A percentile compares a stretch with the other conserved stretches of the same genome.
phyloP scores from a whole-genome alignment of 345 rosid genomes.

The Euphorbia peplus region DNA sequence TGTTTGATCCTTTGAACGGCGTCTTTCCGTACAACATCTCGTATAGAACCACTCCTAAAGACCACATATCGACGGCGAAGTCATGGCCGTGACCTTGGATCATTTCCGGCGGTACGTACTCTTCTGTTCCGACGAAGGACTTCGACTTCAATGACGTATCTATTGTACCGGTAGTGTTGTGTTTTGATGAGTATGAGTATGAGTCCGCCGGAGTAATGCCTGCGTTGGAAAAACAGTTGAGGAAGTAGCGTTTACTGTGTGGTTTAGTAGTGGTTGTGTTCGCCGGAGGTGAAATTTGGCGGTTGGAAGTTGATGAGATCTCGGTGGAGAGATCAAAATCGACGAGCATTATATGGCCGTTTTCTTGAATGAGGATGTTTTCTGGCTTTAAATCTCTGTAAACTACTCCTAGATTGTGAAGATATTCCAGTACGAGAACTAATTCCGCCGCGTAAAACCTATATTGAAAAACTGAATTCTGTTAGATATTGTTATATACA shows the following conservation, averaged over 20 bases:
- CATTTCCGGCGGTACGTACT: slow-evolving; percentile 86
- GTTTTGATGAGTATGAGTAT: background rate
- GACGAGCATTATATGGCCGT: slow-evolving; percentile 87
- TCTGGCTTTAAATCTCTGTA: slow-evolving; percentile 92
- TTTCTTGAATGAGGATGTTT: slow-evolving; percentile 74
- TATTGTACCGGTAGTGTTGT: slow-evolving; percentile 13
- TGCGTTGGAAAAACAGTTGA: slow-evolving; percentile 42
- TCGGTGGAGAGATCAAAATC: slow-evolving; percentile 90
- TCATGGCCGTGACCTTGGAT: slow-evolving; percentile 75
- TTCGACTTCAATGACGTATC: slow-evolving; percentile 48
- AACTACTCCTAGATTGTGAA: slow-evolving; percentile 65
- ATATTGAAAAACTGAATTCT: background rate
- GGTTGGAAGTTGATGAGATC: slow-evolving; percentile 44
- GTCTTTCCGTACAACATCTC: slow-evolving; percentile 90
- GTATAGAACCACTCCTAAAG: slow-evolving; percentile 71
- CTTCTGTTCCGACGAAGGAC: slow-evolving; percentile 94
- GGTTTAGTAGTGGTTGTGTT: background rate
- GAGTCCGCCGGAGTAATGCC: slow-evolving; percentile 40
- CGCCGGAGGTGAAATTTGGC: slow-evolving; percentile 22
- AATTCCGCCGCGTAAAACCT: slow-evolving; percentile 94
- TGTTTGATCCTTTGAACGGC: slow-evolving; percentile 64
- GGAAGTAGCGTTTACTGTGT: slow-evolving; percentile 21
- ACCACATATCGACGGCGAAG: slow-evolving; percentile 92
- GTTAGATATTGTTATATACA: no score
- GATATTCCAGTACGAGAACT: slow-evolving; percentile 70